These are phyloP conservation scores for Cupressus sempervirens DNA, from an alignment of 75 land plant genomes.

Conservation along the genomic window DNA sequence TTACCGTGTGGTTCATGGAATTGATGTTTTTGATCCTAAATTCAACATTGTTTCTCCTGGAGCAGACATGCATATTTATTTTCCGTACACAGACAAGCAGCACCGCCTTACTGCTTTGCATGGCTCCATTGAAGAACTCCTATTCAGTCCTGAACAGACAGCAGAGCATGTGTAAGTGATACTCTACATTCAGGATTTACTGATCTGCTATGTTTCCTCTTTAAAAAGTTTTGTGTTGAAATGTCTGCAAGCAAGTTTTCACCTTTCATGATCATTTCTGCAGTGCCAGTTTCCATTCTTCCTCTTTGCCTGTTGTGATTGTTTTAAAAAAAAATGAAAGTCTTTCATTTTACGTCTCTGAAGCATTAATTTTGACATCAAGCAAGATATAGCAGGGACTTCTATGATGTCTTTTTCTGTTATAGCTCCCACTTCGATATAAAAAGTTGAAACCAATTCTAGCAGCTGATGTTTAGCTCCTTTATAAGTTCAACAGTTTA, in stretches of 20 bases:
- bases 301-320: too few species aligned
- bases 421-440: not conserved
- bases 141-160: constrained; percentile 37
- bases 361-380: too few species aligned
- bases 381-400: not conserved
- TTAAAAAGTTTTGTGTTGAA: not conserved
- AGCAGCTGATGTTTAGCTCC: not conserved
- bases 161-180: constrained; percentile 48
- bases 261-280: not conserved
- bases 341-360: too few species aligned
- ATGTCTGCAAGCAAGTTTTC: not conserved
- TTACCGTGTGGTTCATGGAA: constrained; percentile 67
- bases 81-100: constrained; percentile 49
- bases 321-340: not conserved
- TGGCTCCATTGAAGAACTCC: constrained; percentile 41
- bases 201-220: not conserved
- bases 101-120: constrained; percentile 53
- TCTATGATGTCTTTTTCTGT: too few species aligned
- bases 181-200: not conserved
- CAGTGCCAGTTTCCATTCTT: not conserved
- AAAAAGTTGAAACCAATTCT: not conserved
- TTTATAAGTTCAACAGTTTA: not conserved
- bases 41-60: constrained; percentile 79
- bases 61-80: constrained; percentile 61
- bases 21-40: constrained; percentile 76